phyloP scores from a whole-genome alignment of 2,329 filamentous ascomycete species.

The Trichoderma sp. region DNA sequence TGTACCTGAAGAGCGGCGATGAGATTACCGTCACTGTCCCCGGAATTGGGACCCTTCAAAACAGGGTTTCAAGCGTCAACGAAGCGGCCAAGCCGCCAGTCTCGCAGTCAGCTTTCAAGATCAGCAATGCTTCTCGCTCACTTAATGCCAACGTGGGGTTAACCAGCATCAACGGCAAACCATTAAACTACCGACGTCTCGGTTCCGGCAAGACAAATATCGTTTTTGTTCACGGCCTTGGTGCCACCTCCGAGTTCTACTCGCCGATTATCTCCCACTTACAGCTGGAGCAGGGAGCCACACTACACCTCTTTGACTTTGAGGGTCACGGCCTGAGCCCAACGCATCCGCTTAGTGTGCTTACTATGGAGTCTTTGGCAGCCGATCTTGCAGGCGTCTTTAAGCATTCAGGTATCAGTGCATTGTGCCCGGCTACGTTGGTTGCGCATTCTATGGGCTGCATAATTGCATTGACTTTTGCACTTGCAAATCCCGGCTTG shows the following conservation, averaged over 20 bases:
- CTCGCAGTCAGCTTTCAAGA: background rate
- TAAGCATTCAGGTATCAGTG: background rate
- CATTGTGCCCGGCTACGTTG: background rate
- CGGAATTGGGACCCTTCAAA: background rate
- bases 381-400: conserved; percentile 1
- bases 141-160: background rate
- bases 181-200: background rate
- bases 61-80: background rate
- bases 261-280: background rate
- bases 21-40: background rate
- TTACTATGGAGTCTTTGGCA: conserved; percentile 3
- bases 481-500: background rate
- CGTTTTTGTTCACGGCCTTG: conserved; percentile 6
- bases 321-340: conserved; percentile 10
- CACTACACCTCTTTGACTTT: conserved; percentile 10
- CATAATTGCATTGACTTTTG: background rate
- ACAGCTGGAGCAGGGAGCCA: background rate
- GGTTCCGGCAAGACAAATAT: background rate
- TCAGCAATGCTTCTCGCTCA: background rate
- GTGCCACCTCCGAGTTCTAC: background rate
- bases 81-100: background rate
- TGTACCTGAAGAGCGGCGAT: background rate
- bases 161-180: conserved; percentile 11
- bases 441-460: background rate
- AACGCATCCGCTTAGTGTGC: background rate